Evolutionary conservation across 768 basidiomycete species (phyloP).

Genomic region (Tephrocybe sp.): DNA sequence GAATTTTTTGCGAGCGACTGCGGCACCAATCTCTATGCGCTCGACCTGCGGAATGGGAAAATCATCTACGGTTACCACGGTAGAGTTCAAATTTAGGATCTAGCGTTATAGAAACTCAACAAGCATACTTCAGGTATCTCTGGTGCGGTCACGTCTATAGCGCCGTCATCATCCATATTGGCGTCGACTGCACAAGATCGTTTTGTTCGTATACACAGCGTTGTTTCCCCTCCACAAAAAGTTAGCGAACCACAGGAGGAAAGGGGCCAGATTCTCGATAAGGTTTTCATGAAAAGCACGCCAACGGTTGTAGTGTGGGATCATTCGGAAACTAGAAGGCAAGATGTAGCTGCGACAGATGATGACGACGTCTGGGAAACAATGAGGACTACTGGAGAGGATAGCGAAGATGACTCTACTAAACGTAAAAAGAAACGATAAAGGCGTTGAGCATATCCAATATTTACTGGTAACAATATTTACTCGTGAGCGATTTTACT

Average conservation of each 20-base stretch:
- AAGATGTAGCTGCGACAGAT: constrained; percentile 19
- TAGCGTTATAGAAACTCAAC: neutral
- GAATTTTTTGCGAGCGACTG: constrained; percentile 70
- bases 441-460: neutral
- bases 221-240: constrained; percentile 45
- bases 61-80: constrained; percentile 69
- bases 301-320: constrained; percentile 72
- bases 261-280: constrained; percentile 62
- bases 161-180: constrained; percentile 49
- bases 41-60: constrained; percentile 69
- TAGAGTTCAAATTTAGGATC: constrained; percentile 17
- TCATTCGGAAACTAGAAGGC: constrained; percentile 19
- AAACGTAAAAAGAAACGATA: constrained; percentile 21
- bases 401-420: constrained; percentile 25
- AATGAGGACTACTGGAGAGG: constrained; percentile 52
- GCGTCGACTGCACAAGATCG: constrained; percentile 68
- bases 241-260: constrained; percentile 48
- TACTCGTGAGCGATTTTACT: constrained; percentile 66
- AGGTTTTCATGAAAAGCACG: constrained; percentile 56
- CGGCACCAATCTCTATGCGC: constrained; percentile 56
- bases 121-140: constrained; percentile 51
- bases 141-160: constrained; percentile 65
- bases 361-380: constrained; percentile 69
- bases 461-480: neutral
- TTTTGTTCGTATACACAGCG: constrained; percentile 67